Base-by-base conservation (phyloP, 1,284 basidiomycete species). In the Pyrrhoderma noxium region DNA sequence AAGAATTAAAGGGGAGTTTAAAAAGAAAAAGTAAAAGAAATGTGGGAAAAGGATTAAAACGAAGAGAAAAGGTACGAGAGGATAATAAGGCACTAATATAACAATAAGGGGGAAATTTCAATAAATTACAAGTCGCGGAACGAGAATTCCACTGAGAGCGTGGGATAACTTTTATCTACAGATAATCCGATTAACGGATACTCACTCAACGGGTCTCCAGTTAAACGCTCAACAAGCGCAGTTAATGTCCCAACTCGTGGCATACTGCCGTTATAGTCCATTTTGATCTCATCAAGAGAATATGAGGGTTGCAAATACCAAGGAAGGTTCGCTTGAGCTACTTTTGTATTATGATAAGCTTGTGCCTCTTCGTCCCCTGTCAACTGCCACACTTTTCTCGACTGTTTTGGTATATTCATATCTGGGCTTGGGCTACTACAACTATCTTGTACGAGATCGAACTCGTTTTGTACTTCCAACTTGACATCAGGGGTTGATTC, bases 141-240 rank as follows among this genome's bases (percentile, higher is more conserved):
- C 11, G 19, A 39, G 16, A 8, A 7, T 37, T 46, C 34, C 35
- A 46, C 22, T 36, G 31, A 19, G n/a, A n/a, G n/a, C n/a, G n/a
- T n/a, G n/a, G n/a, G n/a, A n/a, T n/a, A n/a, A n/a, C n/a, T n/a
- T 31, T 5, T 11, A 11, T 31, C 27, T 31, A 31, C 27, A 31
- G 5, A 42, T 21, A 49, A 41, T 25, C 49, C 43, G 41, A 37
- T 43, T 34, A 47, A 52, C 45, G 51, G 45, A 14, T 25, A 67
- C 77, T 67, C 61, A 82, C 80, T 72, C 16, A 69, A 61, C 25
- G 70, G 66, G 59, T 85, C 81, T 37, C 74, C 74, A 1, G 82
- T 80, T 43, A 91, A 66, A 36, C 77, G 72, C 61, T 88, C 86
- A 16, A 89, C 74, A 42, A 93, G 69, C 4, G 85, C 88, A 5